phyloP scores from a whole-genome alignment of 2,329 filamentous ascomycete genomes.

The Diplodia sapinea region DNA sequence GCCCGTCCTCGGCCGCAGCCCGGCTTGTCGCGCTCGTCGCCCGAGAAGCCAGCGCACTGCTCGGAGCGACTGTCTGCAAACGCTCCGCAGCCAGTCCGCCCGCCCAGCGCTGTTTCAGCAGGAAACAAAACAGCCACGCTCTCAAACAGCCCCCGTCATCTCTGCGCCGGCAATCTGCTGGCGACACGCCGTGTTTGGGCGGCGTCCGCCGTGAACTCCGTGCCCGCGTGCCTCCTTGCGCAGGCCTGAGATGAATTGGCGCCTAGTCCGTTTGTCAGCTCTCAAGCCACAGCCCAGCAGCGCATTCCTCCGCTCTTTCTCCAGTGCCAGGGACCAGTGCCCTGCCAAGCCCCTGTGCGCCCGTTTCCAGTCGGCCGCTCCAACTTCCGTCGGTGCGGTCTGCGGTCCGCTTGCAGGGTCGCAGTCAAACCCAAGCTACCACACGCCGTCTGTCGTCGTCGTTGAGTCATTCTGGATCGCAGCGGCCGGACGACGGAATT shows the following conservation, averaged over 20 bases:
- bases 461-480: constrained; percentile 13
- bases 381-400: constrained; percentile 7
- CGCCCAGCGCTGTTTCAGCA: constrained; percentile 15
- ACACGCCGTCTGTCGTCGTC: not conserved
- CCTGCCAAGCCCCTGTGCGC: constrained; percentile 14
- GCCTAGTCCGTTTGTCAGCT: constrained; percentile 21
- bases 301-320: constrained; percentile 24
- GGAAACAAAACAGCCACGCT: constrained; percentile 25
- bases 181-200: constrained; percentile 16
- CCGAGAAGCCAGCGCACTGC: constrained; percentile 21
- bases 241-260: constrained; percentile 12
- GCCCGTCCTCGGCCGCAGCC: constrained; percentile 27
- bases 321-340: constrained; percentile 7
- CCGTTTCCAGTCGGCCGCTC: not conserved
- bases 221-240: constrained; percentile 28
- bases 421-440: too few species aligned
- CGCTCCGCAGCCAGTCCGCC: constrained; percentile 5
- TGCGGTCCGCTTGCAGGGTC: not conserved
- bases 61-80: constrained; percentile 20
- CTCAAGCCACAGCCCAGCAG: constrained; percentile 20
- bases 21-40: constrained; percentile 18
- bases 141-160: constrained; percentile 26
- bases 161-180: constrained; percentile 7
- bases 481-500: constrained; percentile 9
- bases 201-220: constrained; percentile 2